Conservation (phyloP, 306 rosid genomes). For the Prinsepia uniflora region DNA sequence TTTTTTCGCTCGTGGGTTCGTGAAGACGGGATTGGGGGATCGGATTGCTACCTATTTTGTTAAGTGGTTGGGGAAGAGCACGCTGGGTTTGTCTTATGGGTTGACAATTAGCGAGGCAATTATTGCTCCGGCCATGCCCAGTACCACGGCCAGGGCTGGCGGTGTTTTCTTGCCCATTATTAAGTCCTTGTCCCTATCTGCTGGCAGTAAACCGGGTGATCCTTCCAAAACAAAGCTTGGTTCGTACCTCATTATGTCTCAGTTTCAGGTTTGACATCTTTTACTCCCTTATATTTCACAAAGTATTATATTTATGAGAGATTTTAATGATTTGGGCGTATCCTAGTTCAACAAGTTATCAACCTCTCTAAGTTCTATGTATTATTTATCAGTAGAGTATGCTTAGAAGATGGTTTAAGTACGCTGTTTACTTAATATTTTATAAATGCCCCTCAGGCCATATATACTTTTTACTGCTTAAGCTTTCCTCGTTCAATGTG, state of each 20-base stretch:
- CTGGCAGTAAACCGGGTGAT: constrained; percentile 65
- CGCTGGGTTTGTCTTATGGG: constrained; percentile 82
- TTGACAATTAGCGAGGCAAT: constrained; percentile 78
- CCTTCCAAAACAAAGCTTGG: constrained; percentile 71
- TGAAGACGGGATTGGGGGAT: constrained; percentile 88
- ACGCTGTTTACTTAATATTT: no score
- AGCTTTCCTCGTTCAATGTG: no score
- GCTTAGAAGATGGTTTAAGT: no score
- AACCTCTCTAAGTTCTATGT: no score
- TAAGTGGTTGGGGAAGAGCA: constrained; percentile 85
- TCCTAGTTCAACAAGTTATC: no score
- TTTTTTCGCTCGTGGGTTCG: constrained; percentile 95
- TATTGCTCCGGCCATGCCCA: constrained; percentile 97
- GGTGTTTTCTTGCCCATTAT: constrained; percentile 94
- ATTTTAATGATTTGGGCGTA: no score
- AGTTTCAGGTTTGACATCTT: constrained; percentile 65
- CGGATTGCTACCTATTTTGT: constrained; percentile 87
- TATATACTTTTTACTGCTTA: no score
- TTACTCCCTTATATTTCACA: background rate
- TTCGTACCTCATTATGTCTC: constrained; percentile 72
- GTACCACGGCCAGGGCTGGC: constrained; percentile 95
- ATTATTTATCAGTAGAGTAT: no score
- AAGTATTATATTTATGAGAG: background rate
- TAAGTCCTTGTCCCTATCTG: constrained; percentile 73
- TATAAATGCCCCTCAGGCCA: no score